Percentiles rank a stretch among this genome's conserved stretches.
Evolutionary conservation across 2,329 filamentous ascomycete species (phyloP).

Genomic region (Trichothecium roseum): DNA sequence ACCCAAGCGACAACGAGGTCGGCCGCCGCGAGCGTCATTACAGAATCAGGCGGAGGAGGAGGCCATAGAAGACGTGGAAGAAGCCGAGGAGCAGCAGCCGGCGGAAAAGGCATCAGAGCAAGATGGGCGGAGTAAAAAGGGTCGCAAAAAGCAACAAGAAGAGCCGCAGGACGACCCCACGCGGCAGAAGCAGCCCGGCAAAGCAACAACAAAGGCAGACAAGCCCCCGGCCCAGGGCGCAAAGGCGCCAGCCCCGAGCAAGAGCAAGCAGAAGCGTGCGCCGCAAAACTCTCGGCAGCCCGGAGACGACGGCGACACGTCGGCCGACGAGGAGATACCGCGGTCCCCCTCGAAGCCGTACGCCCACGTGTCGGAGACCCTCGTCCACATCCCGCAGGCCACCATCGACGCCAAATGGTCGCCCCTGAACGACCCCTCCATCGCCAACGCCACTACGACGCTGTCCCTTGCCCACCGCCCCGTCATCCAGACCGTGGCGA

Average conservation of each 20-base stretch:
- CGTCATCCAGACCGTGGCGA: slow-evolving; percentile 46
- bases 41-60: background rate
- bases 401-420: slow-evolving; percentile 61
- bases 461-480: slow-evolving; percentile 50
- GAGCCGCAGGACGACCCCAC: too few relatives aligned
- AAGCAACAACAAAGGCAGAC: slow-evolving; percentile 6
- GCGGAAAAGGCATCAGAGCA: background rate
- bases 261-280: slow-evolving; percentile 13
- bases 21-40: slow-evolving; percentile 4
- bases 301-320: slow-evolving; percentile 9
- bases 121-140: too few relatives aligned
- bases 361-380: slow-evolving; percentile 39
- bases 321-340: slow-evolving; percentile 6
- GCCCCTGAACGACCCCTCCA: slow-evolving; percentile 41
- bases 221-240: too few relatives aligned
- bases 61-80: background rate
- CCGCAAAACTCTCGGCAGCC: slow-evolving; percentile 11
- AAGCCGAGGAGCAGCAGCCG: background rate
- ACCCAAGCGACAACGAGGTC: slow-evolving; percentile 24
- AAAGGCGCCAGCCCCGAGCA: slow-evolving; percentile 4
- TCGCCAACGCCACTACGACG: slow-evolving; percentile 44
- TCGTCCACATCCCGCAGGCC: slow-evolving; percentile 45
- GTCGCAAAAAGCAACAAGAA: too few relatives aligned
- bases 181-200: background rate
- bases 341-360: slow-evolving; percentile 24